These are phyloP conservation scores for Diaporthe humulicola DNA, from an alignment of 2,329 filamentous ascomycete species.

Conservation along the genomic window DNA sequence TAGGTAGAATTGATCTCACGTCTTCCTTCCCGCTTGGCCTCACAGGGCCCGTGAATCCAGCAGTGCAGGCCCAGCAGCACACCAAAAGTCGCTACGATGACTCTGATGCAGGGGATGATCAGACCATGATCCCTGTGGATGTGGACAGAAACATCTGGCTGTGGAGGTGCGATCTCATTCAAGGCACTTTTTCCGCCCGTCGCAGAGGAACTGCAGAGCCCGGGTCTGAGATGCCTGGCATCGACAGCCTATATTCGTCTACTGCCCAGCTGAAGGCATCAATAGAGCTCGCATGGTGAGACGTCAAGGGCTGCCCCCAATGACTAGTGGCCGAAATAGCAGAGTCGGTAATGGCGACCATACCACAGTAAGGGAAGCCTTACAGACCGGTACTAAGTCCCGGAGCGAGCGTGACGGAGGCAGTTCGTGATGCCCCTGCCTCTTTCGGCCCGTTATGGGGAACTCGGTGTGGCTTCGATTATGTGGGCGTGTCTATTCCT, in stretches of 20 bases:
- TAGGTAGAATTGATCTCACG: not conserved
- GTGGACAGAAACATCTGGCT: not conserved
- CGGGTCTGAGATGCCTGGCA: slow-evolving; percentile 15
- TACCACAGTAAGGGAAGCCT: slow-evolving; percentile 2
- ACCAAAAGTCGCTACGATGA: not conserved
- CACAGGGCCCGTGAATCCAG: slow-evolving; percentile 11
- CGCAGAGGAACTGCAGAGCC: not conserved
- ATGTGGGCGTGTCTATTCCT: slow-evolving; percentile 9
- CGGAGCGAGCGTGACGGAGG: slow-evolving; percentile 17
- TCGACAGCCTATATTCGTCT: not conserved
- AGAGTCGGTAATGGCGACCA: not conserved
- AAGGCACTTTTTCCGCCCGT: slow-evolving; percentile 18
- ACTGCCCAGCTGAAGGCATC: not conserved
- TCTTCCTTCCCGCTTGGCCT: slow-evolving; percentile 25
- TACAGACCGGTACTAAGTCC: slow-evolving; percentile 5
- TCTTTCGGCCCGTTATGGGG: slow-evolving; percentile 31
- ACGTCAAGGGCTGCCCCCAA: not conserved
- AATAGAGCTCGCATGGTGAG: not conserved
- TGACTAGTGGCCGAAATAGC: slow-evolving; percentile 6
- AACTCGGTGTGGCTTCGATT: slow-evolving; percentile 14
- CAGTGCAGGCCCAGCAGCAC: not conserved
- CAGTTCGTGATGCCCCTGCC: slow-evolving; percentile 25
- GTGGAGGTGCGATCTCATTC: not conserved
- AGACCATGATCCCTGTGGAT: not conserved
- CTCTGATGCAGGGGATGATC: not conserved